phyloP scores from a whole-genome alignment of 306 rosid genomes.

The Arachis stenosperma region DNA sequence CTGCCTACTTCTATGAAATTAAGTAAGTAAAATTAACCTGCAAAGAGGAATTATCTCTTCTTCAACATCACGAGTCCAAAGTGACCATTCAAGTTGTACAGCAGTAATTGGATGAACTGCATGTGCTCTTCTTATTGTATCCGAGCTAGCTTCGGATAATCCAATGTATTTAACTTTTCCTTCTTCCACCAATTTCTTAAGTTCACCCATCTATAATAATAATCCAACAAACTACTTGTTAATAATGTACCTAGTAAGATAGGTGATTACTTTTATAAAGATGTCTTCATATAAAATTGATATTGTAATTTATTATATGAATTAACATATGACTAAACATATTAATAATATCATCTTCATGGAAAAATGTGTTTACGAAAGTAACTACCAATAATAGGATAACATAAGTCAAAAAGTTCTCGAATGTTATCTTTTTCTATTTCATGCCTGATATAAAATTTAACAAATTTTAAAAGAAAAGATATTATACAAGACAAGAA shows the following conservation, averaged over 20 bases:
- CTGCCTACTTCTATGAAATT: not conserved
- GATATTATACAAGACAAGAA: not conserved
- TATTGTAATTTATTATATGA: no score
- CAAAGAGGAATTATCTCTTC: constrained; percentile 65
- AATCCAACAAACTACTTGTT: not conserved
- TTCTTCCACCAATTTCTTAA: constrained; percentile 67
- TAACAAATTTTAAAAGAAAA: no score
- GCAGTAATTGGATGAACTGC: constrained; percentile 71
- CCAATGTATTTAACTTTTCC: constrained; percentile 63
- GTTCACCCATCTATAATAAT: constrained; percentile 54
- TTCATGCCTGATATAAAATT: no score
- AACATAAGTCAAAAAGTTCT: no score
- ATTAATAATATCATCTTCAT: no score
- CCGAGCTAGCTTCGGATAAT: constrained; percentile 62
- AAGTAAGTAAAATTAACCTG: constrained; percentile 44
- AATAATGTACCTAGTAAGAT: not conserved
- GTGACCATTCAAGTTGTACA: constrained; percentile 67
- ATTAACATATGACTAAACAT: no score
- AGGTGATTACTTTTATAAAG: not conserved
- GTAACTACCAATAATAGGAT: no score
- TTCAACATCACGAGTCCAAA: constrained; percentile 69
- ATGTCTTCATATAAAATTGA: no score
- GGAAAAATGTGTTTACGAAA: no score
- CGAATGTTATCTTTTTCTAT: no score
- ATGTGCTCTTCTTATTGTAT: constrained; percentile 66